Conservation (phyloP, 2,329 filamentous ascomycete genomes). For the Metarhizium album region DNA sequence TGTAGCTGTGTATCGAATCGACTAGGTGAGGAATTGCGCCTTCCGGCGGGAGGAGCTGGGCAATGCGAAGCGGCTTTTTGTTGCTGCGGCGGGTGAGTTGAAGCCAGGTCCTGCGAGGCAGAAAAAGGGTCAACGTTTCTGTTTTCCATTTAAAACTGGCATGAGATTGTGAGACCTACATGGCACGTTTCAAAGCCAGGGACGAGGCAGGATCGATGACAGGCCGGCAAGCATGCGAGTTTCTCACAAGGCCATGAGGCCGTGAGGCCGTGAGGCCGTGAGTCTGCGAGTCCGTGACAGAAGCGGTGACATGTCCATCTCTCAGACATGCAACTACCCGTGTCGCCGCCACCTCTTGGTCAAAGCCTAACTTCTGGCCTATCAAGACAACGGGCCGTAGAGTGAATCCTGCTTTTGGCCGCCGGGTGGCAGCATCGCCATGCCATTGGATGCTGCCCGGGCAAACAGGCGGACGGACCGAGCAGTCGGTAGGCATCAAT, state of each 20-base stretch:
- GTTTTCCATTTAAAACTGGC: neutral
- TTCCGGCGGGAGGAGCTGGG: neutral
- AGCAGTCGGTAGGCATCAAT: conserved; percentile 9
- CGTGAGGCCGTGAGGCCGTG: neutral
- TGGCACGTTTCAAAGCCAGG: conserved; percentile 5
- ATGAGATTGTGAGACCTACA: conserved; percentile 1
- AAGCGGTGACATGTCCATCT: conserved; percentile 8
- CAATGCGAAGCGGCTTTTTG: neutral
- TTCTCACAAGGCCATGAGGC: too few species aligned
- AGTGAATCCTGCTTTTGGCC: neutral
- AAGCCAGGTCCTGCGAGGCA: neutral
- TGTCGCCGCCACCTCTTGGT: conserved; percentile 10
- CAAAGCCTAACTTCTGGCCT: conserved; percentile 2
- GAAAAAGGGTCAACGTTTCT: neutral
- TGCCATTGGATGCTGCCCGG: conserved; percentile 4
- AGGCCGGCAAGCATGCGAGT: too few species aligned
- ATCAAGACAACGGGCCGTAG: conserved; percentile 2
- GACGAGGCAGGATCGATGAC: neutral
- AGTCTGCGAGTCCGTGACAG: neutral
- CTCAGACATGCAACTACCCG: conserved; percentile 11
- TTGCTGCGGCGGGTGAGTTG: neutral
- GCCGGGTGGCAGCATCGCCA: conserved; percentile 7
- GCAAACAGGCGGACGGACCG: conserved; percentile 9
- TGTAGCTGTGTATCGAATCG: neutral
- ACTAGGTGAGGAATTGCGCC: neutral